phyloP scores from a whole-genome alignment of 2,329 filamentous ascomycete genomes.

The Aspergillus unguis region DNA sequence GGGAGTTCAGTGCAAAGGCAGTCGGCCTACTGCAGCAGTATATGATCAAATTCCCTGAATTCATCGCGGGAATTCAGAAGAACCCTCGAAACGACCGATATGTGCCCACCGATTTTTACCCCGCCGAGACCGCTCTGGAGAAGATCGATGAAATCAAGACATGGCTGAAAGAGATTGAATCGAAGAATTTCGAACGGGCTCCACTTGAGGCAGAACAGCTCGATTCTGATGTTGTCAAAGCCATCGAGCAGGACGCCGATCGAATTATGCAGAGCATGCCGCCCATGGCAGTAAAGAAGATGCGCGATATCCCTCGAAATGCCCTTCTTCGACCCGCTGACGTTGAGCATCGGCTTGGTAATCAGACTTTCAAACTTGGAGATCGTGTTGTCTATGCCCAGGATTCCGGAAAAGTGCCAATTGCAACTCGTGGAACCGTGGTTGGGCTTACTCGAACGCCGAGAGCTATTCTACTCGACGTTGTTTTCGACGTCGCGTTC shows the following conservation, averaged over 20 bases:
- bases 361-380: conserved; percentile 78
- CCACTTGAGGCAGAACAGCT: conserved; percentile 94
- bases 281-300: conserved; percentile 61
- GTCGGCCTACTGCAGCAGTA: conserved; percentile 78
- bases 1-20: conserved; percentile 91
- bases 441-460: conserved; percentile 87
- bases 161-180: conserved; percentile 89
- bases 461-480: conserved; percentile 76
- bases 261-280: conserved; percentile 52
- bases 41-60: conserved; percentile 92
- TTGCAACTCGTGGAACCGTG: conserved; percentile 88
- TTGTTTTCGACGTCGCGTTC: conserved; percentile 91
- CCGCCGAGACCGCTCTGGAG: conserved; percentile 64
- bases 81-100: conserved; percentile 85
- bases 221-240: conserved; percentile 81
- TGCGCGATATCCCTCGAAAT: conserved; percentile 77
- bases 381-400: conserved; percentile 92
- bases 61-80: conserved; percentile 81
- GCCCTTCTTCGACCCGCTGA: conserved; percentile 91
- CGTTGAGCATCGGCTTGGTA: conserved; percentile 85
- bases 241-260: conserved; percentile 75
- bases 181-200: conserved; percentile 91
- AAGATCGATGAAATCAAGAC: conserved; percentile 91
- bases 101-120: conserved; percentile 81
- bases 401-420: conserved; percentile 89